These are phyloP conservation scores for Paracoccidioides lutzii DNA, from an alignment of 2,329 filamentous ascomycete species.

Conservation along the genomic window DNA sequence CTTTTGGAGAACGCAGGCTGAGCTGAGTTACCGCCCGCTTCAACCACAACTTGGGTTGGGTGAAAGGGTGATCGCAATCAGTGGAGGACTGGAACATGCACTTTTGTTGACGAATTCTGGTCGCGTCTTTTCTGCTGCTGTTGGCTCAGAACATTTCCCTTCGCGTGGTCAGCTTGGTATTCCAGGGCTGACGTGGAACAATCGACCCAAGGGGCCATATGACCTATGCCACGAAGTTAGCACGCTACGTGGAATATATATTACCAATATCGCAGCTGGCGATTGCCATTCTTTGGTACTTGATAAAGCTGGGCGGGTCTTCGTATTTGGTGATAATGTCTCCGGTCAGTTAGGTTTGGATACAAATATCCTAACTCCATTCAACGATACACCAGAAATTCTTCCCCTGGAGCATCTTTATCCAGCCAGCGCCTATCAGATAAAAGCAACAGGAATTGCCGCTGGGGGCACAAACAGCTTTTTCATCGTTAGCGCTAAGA, in stretches of 20 bases:
- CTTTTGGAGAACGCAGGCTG: conserved; percentile 50
- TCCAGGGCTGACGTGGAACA: conserved; percentile 67
- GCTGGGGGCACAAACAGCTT: conserved; percentile 82
- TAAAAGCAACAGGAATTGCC: conserved; percentile 62
- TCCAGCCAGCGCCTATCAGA: conserved; percentile 46
- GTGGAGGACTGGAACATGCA: conserved; percentile 71
- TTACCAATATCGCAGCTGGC: conserved; percentile 65
- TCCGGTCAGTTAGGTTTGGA: conserved; percentile 84
- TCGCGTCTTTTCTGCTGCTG: conserved; percentile 77
- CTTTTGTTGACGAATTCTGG: conserved; percentile 74
- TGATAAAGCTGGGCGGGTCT: conserved; percentile 63
- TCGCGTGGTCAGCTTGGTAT: conserved; percentile 76
- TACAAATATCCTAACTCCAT: conserved; percentile 47
- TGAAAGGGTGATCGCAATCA: conserved; percentile 62
- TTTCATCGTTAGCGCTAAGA: conserved; percentile 68
- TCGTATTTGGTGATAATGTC: conserved; percentile 82
- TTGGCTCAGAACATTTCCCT: conserved; percentile 66
- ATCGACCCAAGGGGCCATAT: conserved; percentile 61
- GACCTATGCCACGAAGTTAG: conserved; percentile 72
- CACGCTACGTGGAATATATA: conserved; percentile 56
- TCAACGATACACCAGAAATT: conserved; percentile 55
- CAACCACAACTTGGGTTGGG: conserved; percentile 54
- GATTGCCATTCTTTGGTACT: conserved; percentile 75
- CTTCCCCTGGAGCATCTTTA: conserved; percentile 64
- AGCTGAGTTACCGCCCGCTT: conserved; percentile 59